Conservation (phyloP, 2,329 filamentous ascomycete species). For the Hortaea werneckii region DNA sequence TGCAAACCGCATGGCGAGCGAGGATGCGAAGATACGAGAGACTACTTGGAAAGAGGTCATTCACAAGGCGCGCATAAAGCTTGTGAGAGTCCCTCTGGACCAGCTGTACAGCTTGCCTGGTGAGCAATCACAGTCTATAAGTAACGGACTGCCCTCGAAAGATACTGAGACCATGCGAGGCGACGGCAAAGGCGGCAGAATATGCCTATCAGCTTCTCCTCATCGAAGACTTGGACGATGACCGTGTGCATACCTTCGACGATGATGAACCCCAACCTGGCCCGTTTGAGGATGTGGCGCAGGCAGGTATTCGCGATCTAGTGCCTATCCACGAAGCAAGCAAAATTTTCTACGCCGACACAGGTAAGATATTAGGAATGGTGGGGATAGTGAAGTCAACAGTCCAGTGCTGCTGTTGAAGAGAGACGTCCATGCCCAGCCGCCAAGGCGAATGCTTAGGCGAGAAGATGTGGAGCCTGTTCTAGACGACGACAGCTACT, state of each 20-base stretch:
- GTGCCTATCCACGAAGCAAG: constrained; percentile 66
- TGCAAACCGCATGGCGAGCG: constrained; percentile 44
- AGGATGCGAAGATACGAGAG: constrained; percentile 46
- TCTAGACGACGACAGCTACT: background rate
- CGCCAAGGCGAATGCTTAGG: constrained; percentile 50
- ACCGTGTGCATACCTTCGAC: constrained; percentile 56
- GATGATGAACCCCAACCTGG: constrained; percentile 47
- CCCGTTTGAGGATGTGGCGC: constrained; percentile 49
- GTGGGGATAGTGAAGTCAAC: constrained; percentile 55
- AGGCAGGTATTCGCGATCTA: constrained; percentile 56
- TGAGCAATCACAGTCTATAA: background rate
- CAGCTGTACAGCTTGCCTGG: constrained; percentile 38
- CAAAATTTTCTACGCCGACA: constrained; percentile 90
- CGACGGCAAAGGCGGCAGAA: constrained; percentile 38
- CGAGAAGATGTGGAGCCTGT: constrained; percentile 9
- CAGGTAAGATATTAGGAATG: constrained; percentile 83
- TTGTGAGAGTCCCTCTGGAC: constrained; percentile 59
- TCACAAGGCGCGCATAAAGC: constrained; percentile 78
- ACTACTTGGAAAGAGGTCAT: constrained; percentile 93
- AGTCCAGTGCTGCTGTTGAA: constrained; percentile 67
- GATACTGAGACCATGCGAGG: constrained; percentile 8
- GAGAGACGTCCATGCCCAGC: constrained; percentile 54
- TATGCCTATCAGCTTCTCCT: constrained; percentile 76
- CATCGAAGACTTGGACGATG: constrained; percentile 71
- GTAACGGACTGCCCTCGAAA: background rate